Percentiles rank a stretch among this genome's conserved stretches.
Evolutionary conservation across 768 basidiomycete species (phyloP).

Genomic region (Hericium alpestre): DNA sequence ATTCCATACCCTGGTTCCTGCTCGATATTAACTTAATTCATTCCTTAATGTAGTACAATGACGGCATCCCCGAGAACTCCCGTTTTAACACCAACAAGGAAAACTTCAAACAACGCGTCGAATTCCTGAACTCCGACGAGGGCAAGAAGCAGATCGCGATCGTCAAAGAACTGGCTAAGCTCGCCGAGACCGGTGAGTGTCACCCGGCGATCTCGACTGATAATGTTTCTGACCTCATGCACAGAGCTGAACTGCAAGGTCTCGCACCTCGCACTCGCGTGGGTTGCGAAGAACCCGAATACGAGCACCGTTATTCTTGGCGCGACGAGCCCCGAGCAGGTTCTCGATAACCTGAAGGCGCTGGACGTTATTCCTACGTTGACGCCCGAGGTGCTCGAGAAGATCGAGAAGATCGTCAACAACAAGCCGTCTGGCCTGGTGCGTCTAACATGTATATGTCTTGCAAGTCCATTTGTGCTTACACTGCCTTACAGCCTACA

Average conservation of each 20-base stretch:
- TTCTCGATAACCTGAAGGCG: slow-evolving; percentile 40
- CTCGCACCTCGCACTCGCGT: slow-evolving; percentile 46
- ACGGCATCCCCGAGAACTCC: slow-evolving; percentile 41
- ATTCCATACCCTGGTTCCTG: not conserved
- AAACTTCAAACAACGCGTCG: slow-evolving; percentile 32
- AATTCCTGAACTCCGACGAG: slow-evolving; percentile 30
- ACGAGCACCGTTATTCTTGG: slow-evolving; percentile 39
- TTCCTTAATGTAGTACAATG: slow-evolving; percentile 27
- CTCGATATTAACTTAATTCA: too few relatives aligned
- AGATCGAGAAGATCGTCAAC: slow-evolving; percentile 43
- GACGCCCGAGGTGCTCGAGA: slow-evolving; percentile 36
- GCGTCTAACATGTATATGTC: not conserved
- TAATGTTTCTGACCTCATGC: not conserved
- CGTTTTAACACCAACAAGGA: slow-evolving; percentile 38
- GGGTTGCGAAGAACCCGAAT: slow-evolving; percentile 39
- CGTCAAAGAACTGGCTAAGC: slow-evolving; percentile 34
- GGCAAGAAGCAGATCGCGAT: slow-evolving; percentile 37
- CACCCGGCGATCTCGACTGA: too few relatives aligned
- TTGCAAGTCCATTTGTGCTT: too few relatives aligned
- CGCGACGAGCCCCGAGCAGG: slow-evolving; percentile 36
- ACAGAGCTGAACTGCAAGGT: slow-evolving; percentile 36
- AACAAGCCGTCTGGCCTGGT: slow-evolving; percentile 21
- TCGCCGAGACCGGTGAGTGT: slow-evolving; percentile 28
- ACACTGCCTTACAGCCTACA: not conserved
- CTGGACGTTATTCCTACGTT: slow-evolving; percentile 44